Evolutionary conservation across 2,329 filamentous ascomycete genomes (phyloP), one percentile per base, ranked within the genome.

Genomic region (Nothophoma quercina): DNA sequence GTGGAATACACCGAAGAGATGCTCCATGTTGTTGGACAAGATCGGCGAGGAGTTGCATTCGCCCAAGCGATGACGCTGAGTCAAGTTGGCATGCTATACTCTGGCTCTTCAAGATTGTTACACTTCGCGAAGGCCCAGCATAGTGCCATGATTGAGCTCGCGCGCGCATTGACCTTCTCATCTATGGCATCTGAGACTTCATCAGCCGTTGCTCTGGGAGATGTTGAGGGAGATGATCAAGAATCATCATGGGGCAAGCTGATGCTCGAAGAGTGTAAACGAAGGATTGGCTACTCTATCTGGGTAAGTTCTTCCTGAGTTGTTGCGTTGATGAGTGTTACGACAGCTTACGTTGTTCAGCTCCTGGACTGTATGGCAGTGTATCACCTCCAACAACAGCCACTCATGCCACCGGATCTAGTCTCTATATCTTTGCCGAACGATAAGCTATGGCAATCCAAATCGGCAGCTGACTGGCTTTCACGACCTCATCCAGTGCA

Each of bases 251-350:
- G 45, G 48, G 38, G 40, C 26, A 15, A 21, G 4, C 4, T 43
- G 5, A 12, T 51, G 10, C 15, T 34, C 21, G 33, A 36, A 1
- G 45, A 53, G 16, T 57, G 45, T 19, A 49, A 42, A 26, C 44
- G 45, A n/a, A 54, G 45, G 19, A 28, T 49, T 38, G 48, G 38
- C 10, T 41, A 42, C 36, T n/a, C 49, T 5, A 41, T 56, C 6
- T 80, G 25, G 78, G 81, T 59, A 81, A 81, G 60, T 67, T 64
- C n/a, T n/a, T n/a, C n/a, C n/a, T n/a, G n/a, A n/a, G n/a, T n/a
- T 22, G 61, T 81, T 9, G 67, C 76, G 10, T 60, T 70, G 0
- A 5, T 32, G n/a, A 34, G 5, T 22, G 8, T 2, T 2, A 21
- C 36, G 16, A 13, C 7, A 19, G 18, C 35, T 47, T 10, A 55